Evolutionary conservation across 2,329 filamentous ascomycete genomes (phyloP).

Genomic region (Neonectria magnoliae): DNA sequence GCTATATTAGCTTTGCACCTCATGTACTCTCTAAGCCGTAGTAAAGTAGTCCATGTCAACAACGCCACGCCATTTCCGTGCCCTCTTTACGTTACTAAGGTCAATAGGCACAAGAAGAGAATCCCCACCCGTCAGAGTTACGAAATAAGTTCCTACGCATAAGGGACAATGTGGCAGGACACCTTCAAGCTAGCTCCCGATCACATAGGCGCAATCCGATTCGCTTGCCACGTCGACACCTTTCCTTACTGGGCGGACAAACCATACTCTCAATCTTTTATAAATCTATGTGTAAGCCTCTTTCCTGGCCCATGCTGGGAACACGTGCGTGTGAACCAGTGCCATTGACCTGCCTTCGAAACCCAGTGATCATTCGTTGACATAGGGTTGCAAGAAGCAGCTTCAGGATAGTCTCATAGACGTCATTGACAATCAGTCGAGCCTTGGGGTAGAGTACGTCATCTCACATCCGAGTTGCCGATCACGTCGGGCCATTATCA

Average conservation of each 20-base stretch:
- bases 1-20: neutral
- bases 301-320: neutral
- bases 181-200: neutral
- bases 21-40: neutral
- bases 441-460: neutral
- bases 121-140: neutral
- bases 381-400: neutral
- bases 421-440: neutral
- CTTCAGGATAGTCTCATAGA: neutral
- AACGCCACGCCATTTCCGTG: neutral
- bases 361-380: neutral
- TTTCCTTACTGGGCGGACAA: neutral
- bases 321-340: neutral
- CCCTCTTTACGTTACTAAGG: neutral
- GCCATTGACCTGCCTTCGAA: neutral
- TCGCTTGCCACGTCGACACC: neutral
- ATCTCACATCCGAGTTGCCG: neutral
- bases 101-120: neutral
- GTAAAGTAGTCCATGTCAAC: neutral
- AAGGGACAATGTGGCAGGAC: neutral
- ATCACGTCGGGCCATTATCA: neutral
- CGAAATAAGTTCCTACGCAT: neutral
- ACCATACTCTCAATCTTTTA: neutral
- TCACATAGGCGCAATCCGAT: neutral
- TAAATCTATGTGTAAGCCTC: neutral